phyloP scores from a whole-genome alignment of 352 stramenopile species.

The Phytophthora meadii region DNA sequence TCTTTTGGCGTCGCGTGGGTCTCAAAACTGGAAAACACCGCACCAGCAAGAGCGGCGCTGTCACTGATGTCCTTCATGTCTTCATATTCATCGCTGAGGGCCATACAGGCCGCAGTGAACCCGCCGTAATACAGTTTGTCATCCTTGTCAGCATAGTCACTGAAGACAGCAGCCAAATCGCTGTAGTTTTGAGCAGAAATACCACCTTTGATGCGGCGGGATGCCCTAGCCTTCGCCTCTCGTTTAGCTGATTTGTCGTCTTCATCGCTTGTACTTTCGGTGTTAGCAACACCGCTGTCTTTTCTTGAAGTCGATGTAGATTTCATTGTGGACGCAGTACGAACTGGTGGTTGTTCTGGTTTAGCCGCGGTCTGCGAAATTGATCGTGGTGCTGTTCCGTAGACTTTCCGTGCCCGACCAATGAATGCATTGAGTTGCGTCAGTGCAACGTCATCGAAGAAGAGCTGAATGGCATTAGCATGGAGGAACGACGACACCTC shows the following conservation, averaged over 20 bases:
- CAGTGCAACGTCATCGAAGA: conserved; percentile 86
- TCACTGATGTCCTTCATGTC: conserved; percentile 69
- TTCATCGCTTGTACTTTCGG: neutral
- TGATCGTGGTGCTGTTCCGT: conserved; percentile 37
- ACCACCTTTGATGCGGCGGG: conserved; percentile 47
- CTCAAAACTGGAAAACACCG: conserved; percentile 81
- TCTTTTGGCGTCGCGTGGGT: conserved; percentile 62
- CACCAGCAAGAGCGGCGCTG: conserved; percentile 67
- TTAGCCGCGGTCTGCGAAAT: conserved; percentile 15
- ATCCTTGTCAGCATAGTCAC: conserved; percentile 56
- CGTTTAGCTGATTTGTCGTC: conserved; percentile 19
- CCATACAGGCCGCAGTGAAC: conserved; percentile 67
- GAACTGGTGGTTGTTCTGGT: neutral
- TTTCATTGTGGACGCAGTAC: conserved; percentile 3
- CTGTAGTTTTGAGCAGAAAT: conserved; percentile 67
- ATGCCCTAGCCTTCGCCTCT: conserved; percentile 27
- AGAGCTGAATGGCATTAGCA: conserved; percentile 82
- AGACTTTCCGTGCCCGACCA: conserved; percentile 60
- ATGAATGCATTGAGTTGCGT: conserved; percentile 88
- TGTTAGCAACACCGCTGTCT: neutral
- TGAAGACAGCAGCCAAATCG: conserved; percentile 56
- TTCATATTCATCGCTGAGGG: conserved; percentile 64
- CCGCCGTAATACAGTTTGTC: conserved; percentile 69
- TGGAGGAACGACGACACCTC: conserved; percentile 84
- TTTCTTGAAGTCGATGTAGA: conserved; percentile 1